phyloP scores from a whole-genome alignment of 441 rosid genomes.

The Corymbia calophylla region DNA sequence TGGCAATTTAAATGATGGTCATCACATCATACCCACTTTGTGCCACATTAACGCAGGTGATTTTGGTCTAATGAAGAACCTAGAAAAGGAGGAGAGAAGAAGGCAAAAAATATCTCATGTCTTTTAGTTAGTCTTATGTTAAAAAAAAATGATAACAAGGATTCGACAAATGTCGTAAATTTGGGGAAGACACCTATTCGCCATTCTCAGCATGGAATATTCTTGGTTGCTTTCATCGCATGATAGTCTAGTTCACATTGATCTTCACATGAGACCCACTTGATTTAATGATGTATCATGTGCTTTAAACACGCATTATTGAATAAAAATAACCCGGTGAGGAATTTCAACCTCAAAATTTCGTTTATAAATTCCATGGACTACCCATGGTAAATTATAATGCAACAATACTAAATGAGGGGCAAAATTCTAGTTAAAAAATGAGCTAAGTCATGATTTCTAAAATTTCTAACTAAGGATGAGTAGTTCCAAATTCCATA shows the following conservation, averaged over 20 bases:
- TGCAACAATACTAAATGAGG: too few relatives aligned
- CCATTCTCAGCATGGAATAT: neutral
- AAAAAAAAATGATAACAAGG: neutral
- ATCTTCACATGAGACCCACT: neutral
- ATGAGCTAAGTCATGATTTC: too few relatives aligned
- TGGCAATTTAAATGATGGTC: neutral
- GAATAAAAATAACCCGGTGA: too few relatives aligned
- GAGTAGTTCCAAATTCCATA: too few relatives aligned
- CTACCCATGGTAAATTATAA: too few relatives aligned
- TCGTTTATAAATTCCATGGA: too few relatives aligned
- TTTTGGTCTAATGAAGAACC: neutral
- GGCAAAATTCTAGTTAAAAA: too few relatives aligned
- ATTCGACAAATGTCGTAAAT: neutral
- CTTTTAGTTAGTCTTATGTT: neutral
- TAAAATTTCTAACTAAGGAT: neutral
- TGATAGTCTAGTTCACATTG: neutral
- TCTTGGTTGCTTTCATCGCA: neutral
- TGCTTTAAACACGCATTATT: too few relatives aligned
- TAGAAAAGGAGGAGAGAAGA: neutral
- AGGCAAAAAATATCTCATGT: neutral
- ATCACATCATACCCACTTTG: neutral
- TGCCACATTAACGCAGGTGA: neutral
- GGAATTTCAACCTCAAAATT: too few relatives aligned
- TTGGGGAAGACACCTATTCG: neutral
- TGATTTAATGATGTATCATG: fast-evolving